These are phyloP conservation scores for Bryum argenteum DNA, from an alignment of 225 moss, liverwort and hornwort genomes.

Conservation along the genomic window DNA sequence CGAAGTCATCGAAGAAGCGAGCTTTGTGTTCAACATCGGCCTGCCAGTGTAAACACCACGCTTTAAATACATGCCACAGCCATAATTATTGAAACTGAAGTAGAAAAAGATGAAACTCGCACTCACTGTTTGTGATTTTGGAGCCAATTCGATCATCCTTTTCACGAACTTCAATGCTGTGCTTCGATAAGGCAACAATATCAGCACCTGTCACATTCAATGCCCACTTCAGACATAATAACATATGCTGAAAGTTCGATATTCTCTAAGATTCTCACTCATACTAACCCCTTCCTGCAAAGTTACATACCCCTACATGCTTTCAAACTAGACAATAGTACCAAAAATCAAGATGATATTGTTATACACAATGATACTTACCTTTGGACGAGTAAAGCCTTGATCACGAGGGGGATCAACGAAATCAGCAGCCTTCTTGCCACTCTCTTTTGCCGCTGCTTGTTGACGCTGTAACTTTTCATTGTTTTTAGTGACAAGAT, in stretches of 20 bases:
- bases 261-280: too few relatives aligned
- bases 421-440: constrained; percentile 39
- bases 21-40: constrained; percentile 83
- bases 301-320: neutral
- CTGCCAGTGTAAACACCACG: constrained; percentile 42
- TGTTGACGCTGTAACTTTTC: constrained; percentile 77
- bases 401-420: constrained; percentile 90
- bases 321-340: constrained; percentile 8
- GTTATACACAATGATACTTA: constrained; percentile 32
- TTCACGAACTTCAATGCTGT: constrained; percentile 87
- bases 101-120: constrained; percentile 7
- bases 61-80: constrained; percentile 15
- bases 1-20: constrained; percentile 93
- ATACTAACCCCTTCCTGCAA: too few relatives aligned
- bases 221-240: constrained; percentile 14
- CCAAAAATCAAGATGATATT: constrained; percentile 3
- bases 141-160: constrained; percentile 75
- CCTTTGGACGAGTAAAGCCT: constrained; percentile 98
- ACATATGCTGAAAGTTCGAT: neutral
- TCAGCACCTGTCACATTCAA: constrained; percentile 65
- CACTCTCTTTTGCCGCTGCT: constrained; percentile 37
- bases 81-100: neutral
- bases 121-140: constrained; percentile 68
- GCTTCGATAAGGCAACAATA: constrained; percentile 88
- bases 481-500: constrained; percentile 79